Conservation (phyloP, 1,284 basidiomycete genomes). For the Boletus holoroseus region DNA sequence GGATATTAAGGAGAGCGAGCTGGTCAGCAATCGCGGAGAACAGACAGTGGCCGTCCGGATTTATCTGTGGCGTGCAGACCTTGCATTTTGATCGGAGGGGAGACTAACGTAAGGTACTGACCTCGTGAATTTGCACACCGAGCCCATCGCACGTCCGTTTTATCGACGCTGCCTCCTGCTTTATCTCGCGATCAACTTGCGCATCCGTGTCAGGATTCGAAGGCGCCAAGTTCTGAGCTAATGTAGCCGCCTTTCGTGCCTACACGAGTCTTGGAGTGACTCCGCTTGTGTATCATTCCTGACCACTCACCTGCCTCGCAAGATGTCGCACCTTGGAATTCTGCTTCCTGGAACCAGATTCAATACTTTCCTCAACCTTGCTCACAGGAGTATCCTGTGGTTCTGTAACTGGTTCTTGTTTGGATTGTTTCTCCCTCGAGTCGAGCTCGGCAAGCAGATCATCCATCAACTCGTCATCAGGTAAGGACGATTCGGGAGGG, state of each 20-base stretch:
- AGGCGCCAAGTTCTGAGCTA: conserved; percentile 56
- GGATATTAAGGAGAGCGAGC: conserved; percentile 57
- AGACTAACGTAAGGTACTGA: conserved; percentile 30
- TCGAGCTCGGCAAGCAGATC: conserved; percentile 71
- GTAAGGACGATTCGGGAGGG: conserved; percentile 18
- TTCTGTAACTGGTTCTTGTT: conserved; percentile 47
- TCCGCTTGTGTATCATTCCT: background rate
- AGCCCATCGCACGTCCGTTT: conserved; percentile 62
- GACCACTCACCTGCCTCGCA: conserved; percentile 64
- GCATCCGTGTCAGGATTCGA: conserved; percentile 61
- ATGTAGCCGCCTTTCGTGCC: conserved; percentile 72
- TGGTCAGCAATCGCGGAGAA: conserved; percentile 93
- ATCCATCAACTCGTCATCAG: conserved; percentile 58
- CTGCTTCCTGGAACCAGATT: conserved; percentile 45
- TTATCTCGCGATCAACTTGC: conserved; percentile 62
- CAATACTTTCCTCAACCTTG: conserved; percentile 37
- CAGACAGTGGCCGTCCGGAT: conserved; percentile 93
- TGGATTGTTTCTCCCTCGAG: conserved; percentile 47
- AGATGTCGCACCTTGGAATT: conserved; percentile 69
- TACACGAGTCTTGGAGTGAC: conserved; percentile 30
- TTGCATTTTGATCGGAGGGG: conserved; percentile 3
- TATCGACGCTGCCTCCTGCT: conserved; percentile 71
- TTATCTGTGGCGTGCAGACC: conserved; percentile 52
- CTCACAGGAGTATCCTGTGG: conserved; percentile 44
- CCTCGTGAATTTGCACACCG: conserved; percentile 68